A percentile compares a stretch with the other conserved stretches of the same genome.
These are phyloP conservation scores for Pseudocercospora musae DNA, from an alignment of 2,329 filamentous ascomycete genomes.

Conservation along the genomic window DNA sequence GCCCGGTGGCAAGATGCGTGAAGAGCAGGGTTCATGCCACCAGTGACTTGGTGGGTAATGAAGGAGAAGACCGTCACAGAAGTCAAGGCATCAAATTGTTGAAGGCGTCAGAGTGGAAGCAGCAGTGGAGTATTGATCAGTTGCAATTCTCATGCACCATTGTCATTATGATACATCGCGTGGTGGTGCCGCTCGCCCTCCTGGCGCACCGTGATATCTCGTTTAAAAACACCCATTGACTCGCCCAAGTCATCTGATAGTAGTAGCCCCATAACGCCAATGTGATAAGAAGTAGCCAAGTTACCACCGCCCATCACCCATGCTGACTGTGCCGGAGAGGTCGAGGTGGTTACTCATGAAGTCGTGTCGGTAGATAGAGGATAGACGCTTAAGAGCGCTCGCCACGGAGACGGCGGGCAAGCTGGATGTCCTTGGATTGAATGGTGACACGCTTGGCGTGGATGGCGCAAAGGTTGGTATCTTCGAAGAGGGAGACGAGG, in stretches of 20 bases:
- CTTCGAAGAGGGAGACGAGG: conserved; percentile 92
- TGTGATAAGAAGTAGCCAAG: conserved; percentile 10
- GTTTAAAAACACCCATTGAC: conserved; percentile 29
- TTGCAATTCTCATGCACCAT: conserved; percentile 32
- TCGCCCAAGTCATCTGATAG: conserved; percentile 21
- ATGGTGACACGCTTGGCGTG: conserved; percentile 96
- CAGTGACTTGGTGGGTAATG: neutral
- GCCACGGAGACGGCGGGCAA: conserved; percentile 62
- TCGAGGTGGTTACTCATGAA: conserved; percentile 27
- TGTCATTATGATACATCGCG: conserved; percentile 41
- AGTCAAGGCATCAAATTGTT: neutral
- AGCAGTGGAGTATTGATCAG: conserved; percentile 21
- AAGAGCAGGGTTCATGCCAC: too few species aligned
- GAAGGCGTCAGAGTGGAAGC: neutral
- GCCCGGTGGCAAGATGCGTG: conserved; percentile 1
- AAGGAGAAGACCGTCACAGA: neutral
- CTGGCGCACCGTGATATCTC: conserved; percentile 37
- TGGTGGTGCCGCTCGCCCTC: conserved; percentile 19
- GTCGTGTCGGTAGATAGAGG: conserved; percentile 23
- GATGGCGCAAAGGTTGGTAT: conserved; percentile 92
- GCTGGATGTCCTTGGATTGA: conserved; percentile 88
- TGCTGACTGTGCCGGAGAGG: conserved; percentile 28
- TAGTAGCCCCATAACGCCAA: conserved; percentile 23
- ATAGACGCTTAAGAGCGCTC: conserved; percentile 49
- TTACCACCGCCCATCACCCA: conserved; percentile 35